Evolutionary conservation across 2,329 filamentous ascomycete genomes (phyloP), one percentile per base, ranked within the genome.

Genomic region (Sarocladiaceae sp.): DNA sequence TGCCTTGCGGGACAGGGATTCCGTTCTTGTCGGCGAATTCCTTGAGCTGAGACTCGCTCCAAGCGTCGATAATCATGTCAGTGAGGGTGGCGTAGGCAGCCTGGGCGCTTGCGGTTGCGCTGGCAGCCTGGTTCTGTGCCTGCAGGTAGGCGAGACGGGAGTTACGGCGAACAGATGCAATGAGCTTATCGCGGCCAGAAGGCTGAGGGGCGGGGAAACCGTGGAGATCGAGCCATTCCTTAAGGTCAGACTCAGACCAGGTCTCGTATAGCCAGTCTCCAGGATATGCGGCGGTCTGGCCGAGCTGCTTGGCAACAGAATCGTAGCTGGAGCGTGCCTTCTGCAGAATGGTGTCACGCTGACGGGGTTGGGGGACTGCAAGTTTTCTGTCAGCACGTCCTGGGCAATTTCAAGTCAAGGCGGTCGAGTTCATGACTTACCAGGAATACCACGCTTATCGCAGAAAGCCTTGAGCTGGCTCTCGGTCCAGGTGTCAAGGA

Each of bases 401-500:
- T n/a, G 8, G n/a, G 17, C 7, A 7, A 15, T 3, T 13, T 50
- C 39, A 53, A 3, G 26, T 28, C 18, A n/a, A 6, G 3, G 28
- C 17, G 18, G n/a, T 17, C 4, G 37, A 12, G 5, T 10, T 7
- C 3, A 15, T 13, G 4, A 56, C 69, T 37, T 69, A 80, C 78
- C 77, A 53, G 91, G 89, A 62, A 99, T 90, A 57, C 81, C 81
- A 69, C 97, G 82, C 68, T 87, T 87, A 69, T 97, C 93, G 57
- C 91, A 87, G 72, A 97, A 97, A 2, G 88, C 75, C 78, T 97
- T 97, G 59, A 99, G 79, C 67, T 95, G 87, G 58, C 91, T 97
- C 53, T 97, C 93, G 59, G 87, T 86, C 90, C 92, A 97, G 54
- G 89, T 94, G 66, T 97, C 90, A 64, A 97, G 87, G 60, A 97